Evolutionary conservation across 345 rosid genomes (phyloP), one percentile per base, ranked within the genome.

Genomic region (Populus ilicifolia): DNA sequence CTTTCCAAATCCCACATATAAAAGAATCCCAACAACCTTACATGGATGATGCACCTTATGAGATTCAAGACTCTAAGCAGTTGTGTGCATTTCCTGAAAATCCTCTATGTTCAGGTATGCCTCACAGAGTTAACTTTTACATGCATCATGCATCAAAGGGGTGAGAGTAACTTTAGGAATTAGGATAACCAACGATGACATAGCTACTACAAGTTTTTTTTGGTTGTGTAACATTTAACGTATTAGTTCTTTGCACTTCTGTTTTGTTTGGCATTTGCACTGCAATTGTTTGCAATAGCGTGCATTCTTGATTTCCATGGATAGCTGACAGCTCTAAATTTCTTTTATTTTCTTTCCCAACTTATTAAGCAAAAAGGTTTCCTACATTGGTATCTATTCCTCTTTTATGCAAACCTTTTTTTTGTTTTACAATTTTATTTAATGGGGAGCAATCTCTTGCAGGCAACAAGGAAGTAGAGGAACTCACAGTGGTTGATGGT

Each of bases 1-100:
- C 93, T 35, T 85, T 93, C 43, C 69, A 86, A 76, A 78, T 89
- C 76, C 87, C 91, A 41, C 81, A 87, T 84, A 87, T 88, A 63
- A 85, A 82, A 85, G 90, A 87, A 35, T 81, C 84, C 78, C 86
- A 81, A 70, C 84, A 79, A 35, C 86, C 89, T 25, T 84, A 80
- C 81, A 30, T 70, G 85, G 91, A 86, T 64, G 69, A 67, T 71
- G 39, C 82, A 75, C 70, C 88, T 72, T 65, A 72, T 84, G 87
- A 83, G 71, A 79, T 78, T 62, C 52, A 66, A 73, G 82, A 82
- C 64, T 75, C 85, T 33, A 81, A 81, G 74, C 67, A 52, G 59
- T 67, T 84, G 17, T 33, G 67, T 61, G n/a, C 79, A 80, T 80
- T 62, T 83, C 84, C 79, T 27, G 85, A 81, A 74, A 81, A 84